Evolutionary conservation across 768 basidiomycete genomes (phyloP).

Genomic region (Sarcodon aspratus): DNA sequence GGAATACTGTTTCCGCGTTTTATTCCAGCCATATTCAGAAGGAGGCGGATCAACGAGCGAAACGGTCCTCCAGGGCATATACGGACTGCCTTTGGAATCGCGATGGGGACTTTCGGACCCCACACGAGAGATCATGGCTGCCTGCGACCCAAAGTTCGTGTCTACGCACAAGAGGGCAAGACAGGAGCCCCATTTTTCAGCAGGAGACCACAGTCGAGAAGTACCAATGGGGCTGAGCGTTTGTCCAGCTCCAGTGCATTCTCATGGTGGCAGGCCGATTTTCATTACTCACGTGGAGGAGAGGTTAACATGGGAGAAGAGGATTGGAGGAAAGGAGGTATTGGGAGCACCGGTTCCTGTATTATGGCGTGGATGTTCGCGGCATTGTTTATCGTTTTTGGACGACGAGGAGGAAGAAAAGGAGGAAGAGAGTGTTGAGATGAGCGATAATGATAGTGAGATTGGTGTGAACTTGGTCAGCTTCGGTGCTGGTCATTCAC

Average conservation of each 20-base stretch:
- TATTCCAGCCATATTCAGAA: constrained; percentile 17
- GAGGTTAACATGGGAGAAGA: constrained; percentile 52
- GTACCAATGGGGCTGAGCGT: constrained; percentile 28
- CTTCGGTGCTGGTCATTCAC: neutral
- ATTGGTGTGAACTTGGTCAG: neutral
- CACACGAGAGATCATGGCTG: constrained; percentile 9
- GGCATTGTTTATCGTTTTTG: constrained; percentile 53
- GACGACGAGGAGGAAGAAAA: constrained; percentile 10
- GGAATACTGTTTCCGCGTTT: constrained; percentile 26
- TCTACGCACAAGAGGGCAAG: constrained; percentile 15
- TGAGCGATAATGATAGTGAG: neutral
- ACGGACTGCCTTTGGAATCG: neutral
- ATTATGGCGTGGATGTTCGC: constrained; percentile 58
- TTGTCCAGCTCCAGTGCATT: constrained; percentile 31
- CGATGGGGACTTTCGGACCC: neutral
- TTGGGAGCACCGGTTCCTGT: constrained; percentile 42
- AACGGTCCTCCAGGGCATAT: neutral
- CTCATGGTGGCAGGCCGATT: constrained; percentile 16
- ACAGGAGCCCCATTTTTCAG: constrained; percentile 4
- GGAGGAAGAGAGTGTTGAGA: constrained; percentile 1
- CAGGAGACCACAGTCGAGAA: constrained; percentile 6
- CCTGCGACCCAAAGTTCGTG: constrained; percentile 13
- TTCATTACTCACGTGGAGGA: constrained; percentile 52
- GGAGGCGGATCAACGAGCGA: neutral
- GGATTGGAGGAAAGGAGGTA: constrained; percentile 37